Percentiles rank a stretch among this genome's conserved stretches.
These are phyloP conservation scores for Podila minutissima DNA, from an alignment of 192 early-diverging fungal species.

Conservation along the genomic window DNA sequence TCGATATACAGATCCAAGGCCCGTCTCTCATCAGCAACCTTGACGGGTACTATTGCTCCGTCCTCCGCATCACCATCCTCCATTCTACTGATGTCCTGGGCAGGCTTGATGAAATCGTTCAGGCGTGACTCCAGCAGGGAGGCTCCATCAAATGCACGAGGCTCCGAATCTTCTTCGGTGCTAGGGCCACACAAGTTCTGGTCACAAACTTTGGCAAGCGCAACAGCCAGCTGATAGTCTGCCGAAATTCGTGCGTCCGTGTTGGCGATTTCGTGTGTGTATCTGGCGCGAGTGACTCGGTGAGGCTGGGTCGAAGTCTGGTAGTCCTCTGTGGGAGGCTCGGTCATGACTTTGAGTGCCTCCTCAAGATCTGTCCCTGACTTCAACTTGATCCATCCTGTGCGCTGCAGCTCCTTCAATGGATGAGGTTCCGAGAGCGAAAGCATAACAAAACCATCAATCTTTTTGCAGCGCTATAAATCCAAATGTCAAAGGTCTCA, in stretches of 20 bases:
- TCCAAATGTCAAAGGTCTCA: not conserved
- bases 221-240: conserved; percentile 75
- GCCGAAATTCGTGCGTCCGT: conserved; percentile 73
- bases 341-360: conserved; percentile 60
- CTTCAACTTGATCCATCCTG: conserved; percentile 94
- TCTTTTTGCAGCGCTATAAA: conserved; percentile 67
- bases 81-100: conserved; percentile 24
- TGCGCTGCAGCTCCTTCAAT: conserved; percentile 84
- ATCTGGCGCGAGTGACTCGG: conserved; percentile 59
- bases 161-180: conserved; percentile 19
- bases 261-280: conserved; percentile 78
- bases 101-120: conserved; percentile 26
- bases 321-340: conserved; percentile 40
- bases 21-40: conserved; percentile 21
- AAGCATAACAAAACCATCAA: conserved; percentile 86
- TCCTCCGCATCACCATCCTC: conserved; percentile 28
- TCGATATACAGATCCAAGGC: conserved; percentile 83
- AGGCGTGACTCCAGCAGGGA: conserved; percentile 14
- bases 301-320: conserved; percentile 20
- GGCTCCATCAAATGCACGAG: conserved; percentile 20
- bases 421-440: conserved; percentile 88
- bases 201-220: conserved; percentile 67
- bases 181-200: conserved; percentile 48
- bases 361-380: conserved; percentile 84
- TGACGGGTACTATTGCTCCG: conserved; percentile 7